Percentiles rank a stretch among this genome's conserved stretches.
phyloP scores from a whole-genome alignment of 139 green algal species.

The Coelastrella sp. region DNA sequence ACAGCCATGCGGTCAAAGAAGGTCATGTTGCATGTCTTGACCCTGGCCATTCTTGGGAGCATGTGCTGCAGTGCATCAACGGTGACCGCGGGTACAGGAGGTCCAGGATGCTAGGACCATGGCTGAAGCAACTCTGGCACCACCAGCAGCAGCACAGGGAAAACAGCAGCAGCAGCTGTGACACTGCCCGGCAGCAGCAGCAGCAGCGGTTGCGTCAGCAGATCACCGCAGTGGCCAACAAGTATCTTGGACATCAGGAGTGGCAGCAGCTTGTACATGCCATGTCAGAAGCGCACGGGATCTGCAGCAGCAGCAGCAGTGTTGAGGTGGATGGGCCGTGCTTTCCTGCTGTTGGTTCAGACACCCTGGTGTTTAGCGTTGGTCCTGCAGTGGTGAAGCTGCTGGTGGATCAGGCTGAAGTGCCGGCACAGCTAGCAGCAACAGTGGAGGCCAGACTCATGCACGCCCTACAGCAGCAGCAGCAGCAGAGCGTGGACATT shows the following conservation, averaged over 20 bases:
- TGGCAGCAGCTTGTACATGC: slow-evolving; percentile 35
- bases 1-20: too few relatives aligned
- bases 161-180: slow-evolving; percentile 13
- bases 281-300: not conserved
- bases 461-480: slow-evolving; percentile 10
- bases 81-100: not conserved
- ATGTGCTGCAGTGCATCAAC: not conserved
- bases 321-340: not conserved
- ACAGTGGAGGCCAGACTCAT: not conserved
- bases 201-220: not conserved
- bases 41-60: not conserved
- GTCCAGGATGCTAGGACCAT: slow-evolving; percentile 8
- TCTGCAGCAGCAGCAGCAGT: not conserved
- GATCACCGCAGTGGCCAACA: not conserved
- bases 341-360: not conserved
- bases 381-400: slow-evolving; percentile 7
- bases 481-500: not conserved
- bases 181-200: not conserved
- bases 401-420: not conserved
- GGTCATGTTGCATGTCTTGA: too few relatives aligned
- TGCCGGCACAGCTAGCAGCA: not conserved
- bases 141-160: slow-evolving; percentile 12
- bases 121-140: slow-evolving; percentile 1
- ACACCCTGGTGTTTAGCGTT: slow-evolving; percentile 17
- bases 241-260: not conserved